Conservation (phyloP, 2,329 filamentous ascomycete genomes). For the Penicillium sp. region DNA sequence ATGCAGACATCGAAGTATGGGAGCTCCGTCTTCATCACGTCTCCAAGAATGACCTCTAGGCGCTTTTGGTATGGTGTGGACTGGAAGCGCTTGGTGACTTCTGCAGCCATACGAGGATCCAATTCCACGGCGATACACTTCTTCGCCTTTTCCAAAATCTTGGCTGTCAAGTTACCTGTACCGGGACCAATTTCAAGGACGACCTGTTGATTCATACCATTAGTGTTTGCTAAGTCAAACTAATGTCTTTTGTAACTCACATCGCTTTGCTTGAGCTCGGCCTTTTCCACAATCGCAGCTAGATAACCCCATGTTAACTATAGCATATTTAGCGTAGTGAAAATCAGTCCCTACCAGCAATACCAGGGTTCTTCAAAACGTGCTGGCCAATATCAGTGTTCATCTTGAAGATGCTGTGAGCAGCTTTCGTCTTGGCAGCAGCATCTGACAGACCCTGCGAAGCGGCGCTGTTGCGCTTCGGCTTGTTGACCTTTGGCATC, state of each 20-base stretch:
- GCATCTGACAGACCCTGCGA: slow-evolving; percentile 39
- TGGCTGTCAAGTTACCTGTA: slow-evolving; percentile 82
- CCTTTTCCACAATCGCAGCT: slow-evolving; percentile 70
- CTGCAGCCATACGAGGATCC: slow-evolving; percentile 94
- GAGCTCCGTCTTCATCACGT: slow-evolving; percentile 85
- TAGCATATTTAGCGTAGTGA: too few relatives aligned
- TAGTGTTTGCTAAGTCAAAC: background rate
- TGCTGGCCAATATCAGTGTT: slow-evolving; percentile 88
- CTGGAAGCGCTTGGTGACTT: slow-evolving; percentile 90
- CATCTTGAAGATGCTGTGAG: slow-evolving; percentile 94
- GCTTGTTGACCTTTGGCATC: slow-evolving; percentile 56
- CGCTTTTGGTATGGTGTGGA: slow-evolving; percentile 80
- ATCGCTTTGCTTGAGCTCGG: slow-evolving; percentile 83
- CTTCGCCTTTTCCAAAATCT: slow-evolving; percentile 83
- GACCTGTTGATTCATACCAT: slow-evolving; percentile 45
- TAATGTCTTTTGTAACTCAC: slow-evolving; percentile 30
- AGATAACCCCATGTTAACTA: background rate
- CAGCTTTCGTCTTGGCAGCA: slow-evolving; percentile 49
- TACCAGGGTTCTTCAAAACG: slow-evolving; percentile 88
- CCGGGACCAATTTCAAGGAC: slow-evolving; percentile 92
- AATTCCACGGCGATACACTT: slow-evolving; percentile 84
- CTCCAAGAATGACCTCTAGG: slow-evolving; percentile 83
- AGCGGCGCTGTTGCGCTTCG: slow-evolving; percentile 52
- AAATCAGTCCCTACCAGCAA: slow-evolving; percentile 57
- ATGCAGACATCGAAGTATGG: slow-evolving; percentile 82